Conservation (phyloP, 495 filamentous ascomycete genomes). For the Aspergillus sclerotiicarbonarius region DNA sequence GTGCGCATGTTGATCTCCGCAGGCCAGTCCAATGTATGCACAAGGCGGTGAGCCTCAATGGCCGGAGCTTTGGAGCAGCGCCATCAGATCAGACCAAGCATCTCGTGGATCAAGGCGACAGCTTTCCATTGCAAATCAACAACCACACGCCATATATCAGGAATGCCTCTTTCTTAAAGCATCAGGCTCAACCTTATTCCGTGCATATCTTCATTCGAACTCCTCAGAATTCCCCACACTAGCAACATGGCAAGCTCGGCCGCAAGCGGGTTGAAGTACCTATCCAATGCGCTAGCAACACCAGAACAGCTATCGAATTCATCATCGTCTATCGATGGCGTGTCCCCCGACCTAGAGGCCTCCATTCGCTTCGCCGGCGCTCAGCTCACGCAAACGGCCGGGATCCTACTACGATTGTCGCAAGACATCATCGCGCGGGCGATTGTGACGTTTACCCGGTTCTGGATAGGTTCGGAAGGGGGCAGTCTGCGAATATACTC, state of each 20-base stretch:
- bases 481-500: constrained; percentile 59
- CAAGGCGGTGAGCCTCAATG: not conserved
- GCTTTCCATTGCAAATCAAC: not conserved
- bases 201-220: not conserved
- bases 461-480: constrained; percentile 71
- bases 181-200: not conserved
- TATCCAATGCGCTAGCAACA: constrained; percentile 87
- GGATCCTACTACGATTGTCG: constrained; percentile 77
- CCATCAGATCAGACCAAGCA: no score
- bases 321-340: constrained; percentile 62
- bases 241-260: constrained; percentile 24
- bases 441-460: constrained; percentile 82
- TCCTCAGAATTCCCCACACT: not conserved
- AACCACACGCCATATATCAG: not conserved
- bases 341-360: constrained; percentile 76
- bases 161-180: not conserved
- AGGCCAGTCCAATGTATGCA: not conserved
- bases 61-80: not conserved
- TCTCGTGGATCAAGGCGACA: not conserved
- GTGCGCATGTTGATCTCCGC: not conserved
- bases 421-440: constrained; percentile 89
- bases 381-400: constrained; percentile 83
- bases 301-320: constrained; percentile 73
- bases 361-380: constrained; percentile 55
- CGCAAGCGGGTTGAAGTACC: constrained; percentile 44